These are phyloP conservation scores for Raffaelea ambrosiae DNA, from an alignment of 2,329 filamentous ascomycete genomes.

Conservation along the genomic window DNA sequence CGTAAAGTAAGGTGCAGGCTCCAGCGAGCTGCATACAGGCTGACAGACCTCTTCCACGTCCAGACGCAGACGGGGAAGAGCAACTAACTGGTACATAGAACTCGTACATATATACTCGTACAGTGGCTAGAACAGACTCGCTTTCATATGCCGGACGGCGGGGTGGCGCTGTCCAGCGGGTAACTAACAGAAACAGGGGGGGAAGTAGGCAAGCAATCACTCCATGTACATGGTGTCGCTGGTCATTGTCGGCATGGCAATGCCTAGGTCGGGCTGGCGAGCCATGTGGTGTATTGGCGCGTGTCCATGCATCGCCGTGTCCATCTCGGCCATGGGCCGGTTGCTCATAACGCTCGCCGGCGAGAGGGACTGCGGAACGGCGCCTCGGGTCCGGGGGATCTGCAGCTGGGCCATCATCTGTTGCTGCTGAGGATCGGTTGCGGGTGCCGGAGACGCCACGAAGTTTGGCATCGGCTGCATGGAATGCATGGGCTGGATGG, in stretches of 20 bases:
- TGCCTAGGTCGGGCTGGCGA: constrained; percentile 29
- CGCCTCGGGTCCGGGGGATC: constrained; percentile 20
- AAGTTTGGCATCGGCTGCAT: neutral
- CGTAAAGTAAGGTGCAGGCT: no score
- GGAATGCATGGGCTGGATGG: neutral
- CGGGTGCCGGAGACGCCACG: neutral
- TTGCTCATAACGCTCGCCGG: constrained; percentile 9
- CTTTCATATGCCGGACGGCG: no score
- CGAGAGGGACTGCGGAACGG: constrained; percentile 18
- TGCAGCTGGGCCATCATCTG: constrained; percentile 1
- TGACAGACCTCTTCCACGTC: no score
- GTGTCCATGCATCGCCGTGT: constrained; percentile 29
- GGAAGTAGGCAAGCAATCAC: constrained; percentile 23
- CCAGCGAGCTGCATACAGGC: no score
- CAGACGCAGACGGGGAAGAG: neutral
- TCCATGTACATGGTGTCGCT: constrained; percentile 46
- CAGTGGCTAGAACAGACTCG: no score
- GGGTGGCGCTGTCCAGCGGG: no score
- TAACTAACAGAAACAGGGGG: no score
- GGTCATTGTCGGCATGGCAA: constrained; percentile 35
- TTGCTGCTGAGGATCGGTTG: neutral
- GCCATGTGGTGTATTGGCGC: neutral
- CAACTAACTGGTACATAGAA: no score
- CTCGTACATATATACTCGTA: no score
- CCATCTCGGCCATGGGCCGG: constrained; percentile 28